Base-by-base conservation (phyloP, 306 rosid genomes). In the Trichosanthes cucumerina region DNA sequence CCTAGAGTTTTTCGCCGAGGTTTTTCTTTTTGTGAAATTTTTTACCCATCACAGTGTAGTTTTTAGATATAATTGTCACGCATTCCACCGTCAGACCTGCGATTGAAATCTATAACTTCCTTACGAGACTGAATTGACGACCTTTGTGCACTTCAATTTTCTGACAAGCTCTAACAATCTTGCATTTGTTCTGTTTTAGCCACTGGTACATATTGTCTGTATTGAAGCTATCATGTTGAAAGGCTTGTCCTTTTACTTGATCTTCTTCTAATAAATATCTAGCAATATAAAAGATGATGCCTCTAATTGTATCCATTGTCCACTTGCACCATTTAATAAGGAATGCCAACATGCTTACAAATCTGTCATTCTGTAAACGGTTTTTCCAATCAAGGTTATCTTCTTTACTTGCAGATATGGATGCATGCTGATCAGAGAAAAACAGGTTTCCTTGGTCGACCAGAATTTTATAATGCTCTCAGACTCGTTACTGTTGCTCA, bases 401-500 rank as follows among this genome's bases (percentile, higher is more conserved):
- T 58, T 79, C 16, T 36, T 81, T 82, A 68, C 66, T 53, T 80
- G 33, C 90, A 94, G 97, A 85, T 94, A 82, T 94, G 98, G 97
- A 90, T 87, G 91, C 79, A 89, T 82, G 98, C 98, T 57, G 96
- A 94, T 89, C 97, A 88, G 84, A 88, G 83, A 57, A 92, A 94
- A 85, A 88, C 96, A 76, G 95, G 93, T 80, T 92, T 92, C 84
- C 97, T 94, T 70, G 92, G 96, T 68, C 91, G 97, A 39, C 64
- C 83, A 2, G 98, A 92, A 81, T 94, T 94, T 85, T 94, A 80
- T 80, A 94, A 94, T 87, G 98, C 96, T 81, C 90, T 94, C 79
- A 92, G 85, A 87, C 91, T 94, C 77, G 96, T 92, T 19, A 94
- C 98, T 50, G 98, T 92, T 50, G 97, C 98, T 58, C 98, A 94